Evolutionary conservation across 345 rosid genomes (phyloP), one percentile per base, ranked within the genome.

Genomic region (Odontarrhena argentea): DNA sequence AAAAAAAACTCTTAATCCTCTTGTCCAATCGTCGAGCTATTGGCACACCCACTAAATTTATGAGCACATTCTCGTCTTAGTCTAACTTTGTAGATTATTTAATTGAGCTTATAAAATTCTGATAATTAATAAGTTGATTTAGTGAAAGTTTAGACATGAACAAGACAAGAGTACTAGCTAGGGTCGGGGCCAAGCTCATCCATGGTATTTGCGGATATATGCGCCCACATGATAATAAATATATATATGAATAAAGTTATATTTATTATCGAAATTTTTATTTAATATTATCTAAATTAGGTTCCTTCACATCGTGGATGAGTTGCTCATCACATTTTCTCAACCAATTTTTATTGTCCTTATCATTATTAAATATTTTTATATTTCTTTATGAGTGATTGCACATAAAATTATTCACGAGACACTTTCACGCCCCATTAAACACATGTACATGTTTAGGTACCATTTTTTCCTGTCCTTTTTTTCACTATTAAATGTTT

Each of bases 251-350:
- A 30, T 6, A 65, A 63, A 6, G 22, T 18, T 18, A 18, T 18
- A 18, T 18, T 46, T 11, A 58, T 60, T 40, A 49, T 25, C 32
- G 32, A 22, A 43, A 26, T 26, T 28, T 13, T 26, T 37, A 45
- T 55, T 52, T 71, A 47, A 2, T 30, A 38, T 38, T 63, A 30
- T 14, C 35, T 35, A 32, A 4, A 55, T 25, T 51, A 54, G 77
- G 63, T 60, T 67, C 68, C 32, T 74, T 74, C 68, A 54, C 63
- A 59, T 67, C 58, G 73, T 73, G 67, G 77, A 73, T 66, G 68
- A 60, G 68, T 40, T 66, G 68, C 50, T 51, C 67, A 66, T 66
- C 68, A 66, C 72, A 73, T 47, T 46, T 51, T 51, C 52, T 67
- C 63, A 60, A 67, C 57, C 68, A 47, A 47, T 56, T 52, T 71